Evolutionary conservation across 192 early-diverging fungal species (phyloP).

Genomic region (Rhizoclosmatium globosum): DNA sequence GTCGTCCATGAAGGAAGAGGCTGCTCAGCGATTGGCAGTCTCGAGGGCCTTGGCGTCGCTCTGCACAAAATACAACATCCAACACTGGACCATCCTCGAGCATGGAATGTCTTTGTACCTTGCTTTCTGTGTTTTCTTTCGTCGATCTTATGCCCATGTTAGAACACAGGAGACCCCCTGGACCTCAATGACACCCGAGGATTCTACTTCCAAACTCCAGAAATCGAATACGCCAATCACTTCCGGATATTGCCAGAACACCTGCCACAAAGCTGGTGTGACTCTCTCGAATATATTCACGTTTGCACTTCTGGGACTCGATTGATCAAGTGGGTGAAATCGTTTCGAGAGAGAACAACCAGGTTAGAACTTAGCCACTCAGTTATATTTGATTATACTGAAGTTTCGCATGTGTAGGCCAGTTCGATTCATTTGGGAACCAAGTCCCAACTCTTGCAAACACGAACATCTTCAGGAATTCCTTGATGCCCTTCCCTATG

Average conservation of each 20-base stretch:
- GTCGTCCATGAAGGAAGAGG: constrained; percentile 26
- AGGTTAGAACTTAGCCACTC: background rate
- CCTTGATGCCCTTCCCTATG: background rate
- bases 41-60: constrained; percentile 19
- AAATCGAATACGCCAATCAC: constrained; percentile 29
- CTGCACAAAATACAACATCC: background rate
- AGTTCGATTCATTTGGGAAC: constrained; percentile 34
- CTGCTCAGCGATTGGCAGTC: background rate
- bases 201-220: constrained; percentile 18
- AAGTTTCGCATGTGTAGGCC: background rate
- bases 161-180: background rate
- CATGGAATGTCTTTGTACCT: constrained; percentile 25
- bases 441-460: constrained; percentile 35
- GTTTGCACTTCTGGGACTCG: constrained; percentile 12
- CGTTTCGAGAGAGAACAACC: background rate
- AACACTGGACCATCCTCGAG: constrained; percentile 12
- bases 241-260: constrained; percentile 35
- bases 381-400: no score
- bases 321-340: constrained; percentile 8
- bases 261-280: constrained; percentile 6
- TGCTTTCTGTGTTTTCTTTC: no score
- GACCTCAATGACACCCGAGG: constrained; percentile 13
- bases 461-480: background rate
- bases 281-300: constrained; percentile 30
- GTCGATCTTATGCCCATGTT: no score